phyloP scores from a whole-genome alignment of 2,329 filamentous ascomycete genomes.

The Beauveria varroae region DNA sequence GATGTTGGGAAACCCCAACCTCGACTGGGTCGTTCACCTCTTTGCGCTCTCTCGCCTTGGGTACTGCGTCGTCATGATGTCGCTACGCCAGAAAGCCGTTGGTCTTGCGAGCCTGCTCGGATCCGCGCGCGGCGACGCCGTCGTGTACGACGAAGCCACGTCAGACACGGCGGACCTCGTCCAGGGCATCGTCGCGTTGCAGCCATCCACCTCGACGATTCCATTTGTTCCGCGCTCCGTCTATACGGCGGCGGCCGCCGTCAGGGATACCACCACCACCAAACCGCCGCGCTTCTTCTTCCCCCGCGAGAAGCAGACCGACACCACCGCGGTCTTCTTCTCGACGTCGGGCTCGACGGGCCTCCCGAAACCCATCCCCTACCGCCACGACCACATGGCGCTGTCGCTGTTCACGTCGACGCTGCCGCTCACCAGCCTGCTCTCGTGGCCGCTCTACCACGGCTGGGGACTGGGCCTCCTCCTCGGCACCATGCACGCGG shows the following conservation, averaged over 20 bases:
- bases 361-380: slow-evolving; percentile 1
- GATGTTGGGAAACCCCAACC: slow-evolving; percentile 43
- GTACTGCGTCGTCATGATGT: slow-evolving; percentile 36
- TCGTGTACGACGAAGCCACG: slow-evolving; percentile 18
- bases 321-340: neutral
- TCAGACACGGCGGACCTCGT: neutral
- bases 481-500: neutral
- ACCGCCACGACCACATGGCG: neutral
- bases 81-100: slow-evolving; percentile 25
- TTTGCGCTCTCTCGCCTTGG: slow-evolving; percentile 48
- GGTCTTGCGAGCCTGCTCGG: slow-evolving; percentile 24
- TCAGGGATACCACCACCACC: neutral
- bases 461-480: neutral
- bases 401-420: neutral
- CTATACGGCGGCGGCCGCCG: neutral
- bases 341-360: slow-evolving; percentile 7
- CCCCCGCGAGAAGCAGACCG: neutral
- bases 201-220: neutral
- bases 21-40: slow-evolving; percentile 47
- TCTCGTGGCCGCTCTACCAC: slow-evolving; percentile 7
- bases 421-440: neutral
- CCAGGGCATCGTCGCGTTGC: neutral
- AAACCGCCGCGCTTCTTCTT: neutral
- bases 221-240: neutral
- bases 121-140: slow-evolving; percentile 18